Evolutionary conservation across 2,329 filamentous ascomycete species (phyloP), one percentile per base, ranked within the genome.

Genomic region (Aspergillus floridensis): DNA sequence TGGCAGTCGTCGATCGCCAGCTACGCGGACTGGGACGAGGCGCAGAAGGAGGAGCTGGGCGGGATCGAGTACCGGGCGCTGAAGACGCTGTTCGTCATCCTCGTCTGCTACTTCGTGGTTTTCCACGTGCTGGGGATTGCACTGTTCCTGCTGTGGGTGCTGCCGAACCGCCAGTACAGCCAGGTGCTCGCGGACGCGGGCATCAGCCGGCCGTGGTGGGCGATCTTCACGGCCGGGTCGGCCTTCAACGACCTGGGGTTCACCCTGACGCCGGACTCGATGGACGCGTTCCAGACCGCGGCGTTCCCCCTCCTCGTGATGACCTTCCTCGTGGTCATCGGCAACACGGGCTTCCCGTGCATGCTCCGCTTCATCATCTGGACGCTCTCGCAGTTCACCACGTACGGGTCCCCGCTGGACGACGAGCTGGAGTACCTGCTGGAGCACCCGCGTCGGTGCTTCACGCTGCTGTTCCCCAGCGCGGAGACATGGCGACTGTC

Each of bases 311-410:
- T 97, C 53, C 79, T 96, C 19, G 72, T 93, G 51, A 88, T 92
- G 77, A 88, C 86, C 16, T 95, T 96, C 66, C 83, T 97, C 38
- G 93, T 97, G 70, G 86, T 96, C 60, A 90, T 96, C 61, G 93
- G 93, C 58, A 97, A 97, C 70, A 96, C 93, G 0, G 93, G 90
- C 0, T 97, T 96, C 66, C 93, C 93, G 0, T 90, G 93, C 69
- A 92, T 96, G 88, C 83, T 97, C 21, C 88, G 93, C 5, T 91
- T 96, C 69, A 85, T 93, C 64, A 97, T 98, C 59, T 98, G 93
- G 92, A 69, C 89, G 1, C 70, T 84, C 24, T 90, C 90, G n/a
- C 85, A 87, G 58, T 66, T 88, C 53, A 83, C 88, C 0, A 86
- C 89, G 2, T 76, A 76, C 32, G 82, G 79, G 5, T 89, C 86